Evolutionary conservation across 768 basidiomycete species (phyloP), one percentile per base, ranked within the genome.

Genomic region (Daedaleopsis sinensis): DNA sequence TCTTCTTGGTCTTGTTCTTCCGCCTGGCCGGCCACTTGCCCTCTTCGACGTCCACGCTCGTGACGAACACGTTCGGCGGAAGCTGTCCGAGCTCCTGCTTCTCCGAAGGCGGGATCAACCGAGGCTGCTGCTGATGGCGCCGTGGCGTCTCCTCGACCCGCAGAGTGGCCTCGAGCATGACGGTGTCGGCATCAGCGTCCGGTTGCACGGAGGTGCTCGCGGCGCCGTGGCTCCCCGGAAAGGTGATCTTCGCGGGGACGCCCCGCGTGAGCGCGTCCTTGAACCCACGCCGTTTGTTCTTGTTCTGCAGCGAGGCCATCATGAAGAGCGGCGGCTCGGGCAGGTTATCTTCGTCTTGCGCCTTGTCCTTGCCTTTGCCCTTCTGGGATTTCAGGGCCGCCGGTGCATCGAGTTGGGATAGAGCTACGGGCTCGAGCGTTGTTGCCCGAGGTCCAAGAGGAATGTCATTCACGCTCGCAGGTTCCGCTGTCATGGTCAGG

Each of bases 221-320:
- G 23, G 15, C 19, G 21, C 12, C 47, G 12, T 47, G n/a, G 8
- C 21, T 24, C 19, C 4, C 47, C 2, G 70, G 70, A 62, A 89
- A 89, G 18, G 84, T 74, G 58, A 90, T 87, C 72, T 84, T 89
- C 42, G 74, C 68, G 37, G 71, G 80, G 64, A 72, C 79, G 53
- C 55, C 79, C 70, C 42, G 74, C 51, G 73, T 65, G 72, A 87
- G 78, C 8, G 82, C 74, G 52, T 82, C 76, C 66, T 81, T 85
- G 73, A 88, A 90, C 19, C 84, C 85, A 59, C 83, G 87, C 48
- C 82, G 84, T 72, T 91, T 92, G 72, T 90, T 91, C 73, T 89
- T 91, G 71, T 89, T 91, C 47, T 83, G 78, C 21, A 90, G 72
- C 0, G 83, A 83, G 44, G 82, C 76, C 83, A 85, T 74, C 63